A percentile compares a stretch with the other conserved stretches of the same genome.
Conservation (phyloP, 176 grass and related monocot species). For the Melocanna baccifera region DNA sequence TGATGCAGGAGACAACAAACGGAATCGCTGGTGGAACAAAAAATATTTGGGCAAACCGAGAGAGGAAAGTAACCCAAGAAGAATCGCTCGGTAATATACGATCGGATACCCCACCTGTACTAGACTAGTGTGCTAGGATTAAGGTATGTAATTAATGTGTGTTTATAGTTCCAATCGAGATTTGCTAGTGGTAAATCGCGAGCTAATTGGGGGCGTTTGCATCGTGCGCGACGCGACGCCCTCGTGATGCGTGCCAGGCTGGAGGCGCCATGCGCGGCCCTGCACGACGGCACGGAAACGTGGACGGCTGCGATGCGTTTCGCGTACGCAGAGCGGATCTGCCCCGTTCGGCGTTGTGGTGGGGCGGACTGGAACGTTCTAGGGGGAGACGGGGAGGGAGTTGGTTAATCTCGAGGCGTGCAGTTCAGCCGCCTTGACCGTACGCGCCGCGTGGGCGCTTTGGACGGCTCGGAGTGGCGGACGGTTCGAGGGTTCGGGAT, state of each 20-base stretch:
- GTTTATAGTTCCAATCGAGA: background rate
- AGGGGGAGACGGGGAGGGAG: background rate
- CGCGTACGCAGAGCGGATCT: background rate
- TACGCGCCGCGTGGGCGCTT: background rate
- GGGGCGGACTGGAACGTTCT: background rate
- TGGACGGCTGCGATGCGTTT: background rate
- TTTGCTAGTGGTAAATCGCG: background rate
- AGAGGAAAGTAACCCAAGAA: background rate
- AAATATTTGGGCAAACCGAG: constrained; percentile 43
- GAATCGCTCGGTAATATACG: too few relatives aligned
- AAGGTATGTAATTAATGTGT: background rate
- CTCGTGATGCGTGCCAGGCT: constrained; percentile 49
- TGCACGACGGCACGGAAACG: background rate
- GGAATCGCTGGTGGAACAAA: constrained; percentile 3
- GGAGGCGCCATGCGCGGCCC: background rate
- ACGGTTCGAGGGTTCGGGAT: background rate
- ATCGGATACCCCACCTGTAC: background rate
- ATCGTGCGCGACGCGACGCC: constrained; percentile 33
- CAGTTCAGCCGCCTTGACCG: too few relatives aligned
- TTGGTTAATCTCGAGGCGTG: background rate
- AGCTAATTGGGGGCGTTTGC: background rate
- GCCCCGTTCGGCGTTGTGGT: background rate
- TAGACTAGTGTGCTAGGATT: background rate
- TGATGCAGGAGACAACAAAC: constrained; percentile 46
- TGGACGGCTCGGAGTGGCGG: constrained; percentile 26